Evolutionary conservation across 768 basidiomycete species (phyloP).

Genomic region (Lactarius akahatsu): DNA sequence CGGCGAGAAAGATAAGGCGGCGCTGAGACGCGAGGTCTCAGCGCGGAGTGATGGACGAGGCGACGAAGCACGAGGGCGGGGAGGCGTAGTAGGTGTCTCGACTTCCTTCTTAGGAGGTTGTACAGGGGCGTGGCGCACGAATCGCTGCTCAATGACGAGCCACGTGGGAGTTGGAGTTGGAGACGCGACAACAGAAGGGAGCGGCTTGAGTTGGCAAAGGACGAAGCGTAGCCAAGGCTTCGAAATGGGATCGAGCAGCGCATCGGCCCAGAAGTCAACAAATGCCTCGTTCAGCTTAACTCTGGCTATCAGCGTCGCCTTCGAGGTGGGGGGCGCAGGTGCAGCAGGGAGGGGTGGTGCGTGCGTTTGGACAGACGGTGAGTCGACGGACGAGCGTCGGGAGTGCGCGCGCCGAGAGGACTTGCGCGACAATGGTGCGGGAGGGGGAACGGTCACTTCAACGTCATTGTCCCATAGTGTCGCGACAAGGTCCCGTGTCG

Average conservation of each 20-base stretch:
- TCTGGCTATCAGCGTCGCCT: constrained; percentile 45
- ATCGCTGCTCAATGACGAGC: constrained; percentile 69
- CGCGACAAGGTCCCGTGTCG: constrained; percentile 48
- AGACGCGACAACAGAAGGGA: constrained; percentile 31
- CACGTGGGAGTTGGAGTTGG: constrained; percentile 50
- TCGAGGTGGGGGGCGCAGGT: constrained; percentile 29
- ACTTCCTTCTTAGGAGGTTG: constrained; percentile 22
- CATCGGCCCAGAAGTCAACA: constrained; percentile 79
- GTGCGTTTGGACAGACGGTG: constrained; percentile 14
- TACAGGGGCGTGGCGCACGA: constrained; percentile 37
- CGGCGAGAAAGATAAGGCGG: constrained; percentile 47
- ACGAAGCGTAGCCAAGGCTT: constrained; percentile 67
- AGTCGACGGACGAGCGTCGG: constrained; percentile 34
- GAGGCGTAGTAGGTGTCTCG: constrained; percentile 5
- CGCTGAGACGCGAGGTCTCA: constrained; percentile 35
- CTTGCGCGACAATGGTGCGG: constrained; percentile 33
- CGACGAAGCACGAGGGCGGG: constrained; percentile 32
- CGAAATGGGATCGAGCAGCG: constrained; percentile 66
- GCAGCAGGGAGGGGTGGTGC: constrained; percentile 9
- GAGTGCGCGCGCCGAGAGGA: constrained; percentile 34
- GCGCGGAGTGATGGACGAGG: constrained; percentile 35
- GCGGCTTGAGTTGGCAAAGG: constrained; percentile 61
- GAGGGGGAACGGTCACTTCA: constrained; percentile 49
- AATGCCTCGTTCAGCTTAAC: constrained; percentile 79
- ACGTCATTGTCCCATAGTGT: constrained; percentile 60